Percentiles rank a stretch among this genome's conserved stretches.
Conservation (phyloP, 2,329 filamentous ascomycete species). For the Aureobasidium mangrovei region DNA sequence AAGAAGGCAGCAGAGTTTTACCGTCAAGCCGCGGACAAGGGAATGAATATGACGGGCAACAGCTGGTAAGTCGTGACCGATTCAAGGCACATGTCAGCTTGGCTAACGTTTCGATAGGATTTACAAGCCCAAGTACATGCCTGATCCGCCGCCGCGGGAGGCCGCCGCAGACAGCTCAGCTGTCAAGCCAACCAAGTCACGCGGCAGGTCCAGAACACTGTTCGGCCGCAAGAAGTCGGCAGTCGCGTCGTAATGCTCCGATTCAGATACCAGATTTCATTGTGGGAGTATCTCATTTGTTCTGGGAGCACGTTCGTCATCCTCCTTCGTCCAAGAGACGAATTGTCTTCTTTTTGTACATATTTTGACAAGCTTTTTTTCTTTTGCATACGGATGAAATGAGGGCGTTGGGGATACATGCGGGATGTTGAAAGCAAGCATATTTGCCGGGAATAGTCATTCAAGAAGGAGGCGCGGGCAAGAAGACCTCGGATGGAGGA, state of each 20-base stretch:
- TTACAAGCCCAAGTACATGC: slow-evolving; percentile 85
- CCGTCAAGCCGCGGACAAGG: slow-evolving; percentile 80
- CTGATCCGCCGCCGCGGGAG: slow-evolving; percentile 37
- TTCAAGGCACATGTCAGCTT: slow-evolving; percentile 11
- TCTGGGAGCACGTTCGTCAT: background rate
- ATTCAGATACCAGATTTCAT: background rate
- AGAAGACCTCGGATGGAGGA: background rate
- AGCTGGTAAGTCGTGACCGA: slow-evolving; percentile 65
- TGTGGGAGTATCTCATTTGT: background rate
- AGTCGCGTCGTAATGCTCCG: background rate
- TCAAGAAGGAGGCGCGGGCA: background rate
- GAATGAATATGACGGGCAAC: slow-evolving; percentile 96
- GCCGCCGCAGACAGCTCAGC: background rate
- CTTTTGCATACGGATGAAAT: background rate
- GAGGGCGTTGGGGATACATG: background rate
- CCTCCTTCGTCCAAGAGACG: background rate
- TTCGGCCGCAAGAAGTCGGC: slow-evolving; percentile 17
- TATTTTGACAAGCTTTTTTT: background rate
- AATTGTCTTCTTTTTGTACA: slow-evolving; percentile 3
- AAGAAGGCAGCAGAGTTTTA: slow-evolving; percentile 92
- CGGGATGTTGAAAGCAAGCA: background rate
- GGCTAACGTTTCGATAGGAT: slow-evolving; percentile 54
- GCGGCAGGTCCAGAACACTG: slow-evolving; percentile 11
- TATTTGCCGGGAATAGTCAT: background rate
- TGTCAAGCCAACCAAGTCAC: slow-evolving; percentile 1